Conservation (phyloP, 129 eudicot genomes). For the carrot (Daucus carota) region DNA sequence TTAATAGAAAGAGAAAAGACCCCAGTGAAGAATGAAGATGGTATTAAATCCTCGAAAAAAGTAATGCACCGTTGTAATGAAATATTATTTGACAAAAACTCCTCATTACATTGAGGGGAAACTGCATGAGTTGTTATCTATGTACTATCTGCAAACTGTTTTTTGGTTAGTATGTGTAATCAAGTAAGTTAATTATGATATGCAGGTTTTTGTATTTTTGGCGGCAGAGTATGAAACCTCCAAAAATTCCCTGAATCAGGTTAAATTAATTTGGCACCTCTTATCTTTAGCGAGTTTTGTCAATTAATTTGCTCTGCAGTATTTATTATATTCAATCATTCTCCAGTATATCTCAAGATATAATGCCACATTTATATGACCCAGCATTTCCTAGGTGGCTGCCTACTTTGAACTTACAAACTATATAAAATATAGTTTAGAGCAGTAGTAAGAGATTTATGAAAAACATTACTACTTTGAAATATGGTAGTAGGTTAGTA, state of each 20-base stretch:
- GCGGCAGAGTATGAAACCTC: constrained; percentile 96
- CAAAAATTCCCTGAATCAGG: constrained; percentile 79
- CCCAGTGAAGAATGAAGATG: too few species aligned
- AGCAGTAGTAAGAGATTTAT: neutral
- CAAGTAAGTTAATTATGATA: neutral
- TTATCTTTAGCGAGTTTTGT: neutral
- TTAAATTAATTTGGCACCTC: constrained; percentile 6
- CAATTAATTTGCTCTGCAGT: neutral
- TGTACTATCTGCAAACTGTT: neutral
- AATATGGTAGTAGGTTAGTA: neutral
- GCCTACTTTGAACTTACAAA: neutral
- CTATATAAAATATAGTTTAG: neutral
- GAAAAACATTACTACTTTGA: neutral
- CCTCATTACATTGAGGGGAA: neutral
- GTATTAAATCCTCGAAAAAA: neutral
- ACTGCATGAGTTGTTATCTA: neutral
- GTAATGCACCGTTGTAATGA: neutral
- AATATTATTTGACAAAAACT: neutral
- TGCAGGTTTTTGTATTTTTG: constrained; percentile 90
- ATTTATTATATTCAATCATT: neutral
- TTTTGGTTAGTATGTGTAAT: neutral
- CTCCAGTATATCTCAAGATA: neutral
- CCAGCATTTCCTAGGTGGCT: neutral
- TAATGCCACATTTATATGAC: neutral
- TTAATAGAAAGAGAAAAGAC: too few species aligned